Evolutionary conservation across 2,329 filamentous ascomycete species (phyloP).

Genomic region (Colletotrichum sp.): DNA sequence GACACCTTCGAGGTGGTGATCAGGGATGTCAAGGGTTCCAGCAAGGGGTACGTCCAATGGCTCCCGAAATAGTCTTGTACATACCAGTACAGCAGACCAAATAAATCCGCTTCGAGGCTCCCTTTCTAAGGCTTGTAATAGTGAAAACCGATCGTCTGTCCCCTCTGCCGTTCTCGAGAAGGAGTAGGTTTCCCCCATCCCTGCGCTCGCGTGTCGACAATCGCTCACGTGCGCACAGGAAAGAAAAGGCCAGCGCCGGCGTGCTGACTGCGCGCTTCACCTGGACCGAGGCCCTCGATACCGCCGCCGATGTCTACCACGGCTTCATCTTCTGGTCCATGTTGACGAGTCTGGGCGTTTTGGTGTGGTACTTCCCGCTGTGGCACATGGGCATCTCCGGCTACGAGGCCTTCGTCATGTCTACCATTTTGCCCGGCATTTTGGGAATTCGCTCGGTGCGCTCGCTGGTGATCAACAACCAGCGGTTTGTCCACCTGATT

Average conservation of each 20-base stretch:
- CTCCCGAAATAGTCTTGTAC: constrained; percentile 78
- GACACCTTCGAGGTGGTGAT: constrained; percentile 85
- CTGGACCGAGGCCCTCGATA: constrained; percentile 77
- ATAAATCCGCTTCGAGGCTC: constrained; percentile 31
- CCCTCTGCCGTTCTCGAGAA: constrained; percentile 67
- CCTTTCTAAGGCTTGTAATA: constrained; percentile 48
- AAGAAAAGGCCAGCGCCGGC: constrained; percentile 74
- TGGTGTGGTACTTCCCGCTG: constrained; percentile 97
- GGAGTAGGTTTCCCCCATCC: constrained; percentile 63
- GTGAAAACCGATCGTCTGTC: constrained; percentile 51
- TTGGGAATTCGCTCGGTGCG: constrained; percentile 75
- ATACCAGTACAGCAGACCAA: constrained; percentile 36
- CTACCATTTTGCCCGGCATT: constrained; percentile 79
- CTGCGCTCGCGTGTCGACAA: neutral
- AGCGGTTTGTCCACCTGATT: constrained; percentile 74
- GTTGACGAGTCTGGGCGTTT: constrained; percentile 84
- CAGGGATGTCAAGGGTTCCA: constrained; percentile 85
- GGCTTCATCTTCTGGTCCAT: constrained; percentile 97
- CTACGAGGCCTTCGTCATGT: constrained; percentile 89
- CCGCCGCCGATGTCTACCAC: constrained; percentile 87
- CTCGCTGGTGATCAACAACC: constrained; percentile 69
- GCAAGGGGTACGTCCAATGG: constrained; percentile 98
- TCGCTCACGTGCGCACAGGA: constrained; percentile 53
- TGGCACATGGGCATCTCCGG: constrained; percentile 99
- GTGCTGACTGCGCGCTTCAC: constrained; percentile 76